Percentiles rank a stretch among this genome's conserved stretches.
phyloP scores from a whole-genome alignment of 352 stramenopile species.

The Phytopythium litorale region DNA sequence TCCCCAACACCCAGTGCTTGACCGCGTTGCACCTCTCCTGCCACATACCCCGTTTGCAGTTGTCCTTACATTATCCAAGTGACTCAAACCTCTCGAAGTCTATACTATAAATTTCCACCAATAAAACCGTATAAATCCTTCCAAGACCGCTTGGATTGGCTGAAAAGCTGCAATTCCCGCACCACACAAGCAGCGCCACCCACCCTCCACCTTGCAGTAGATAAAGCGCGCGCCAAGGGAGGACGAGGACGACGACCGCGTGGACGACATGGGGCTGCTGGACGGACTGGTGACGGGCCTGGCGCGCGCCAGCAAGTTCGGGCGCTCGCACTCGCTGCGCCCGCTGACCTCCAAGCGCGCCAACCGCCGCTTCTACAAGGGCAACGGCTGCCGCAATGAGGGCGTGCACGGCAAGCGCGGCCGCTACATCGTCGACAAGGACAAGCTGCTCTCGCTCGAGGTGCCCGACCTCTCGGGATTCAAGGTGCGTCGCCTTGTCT shows the following conservation, averaged over 20 bases:
- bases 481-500: conserved; percentile 39
- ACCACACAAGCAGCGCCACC: not conserved
- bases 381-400: conserved; percentile 92
- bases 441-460: conserved; percentile 91
- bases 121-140: not conserved
- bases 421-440: conserved; percentile 89
- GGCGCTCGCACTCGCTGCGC: conserved; percentile 73
- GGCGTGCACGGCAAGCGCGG: conserved; percentile 89
- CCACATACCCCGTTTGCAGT: not conserved
- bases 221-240: not conserved
- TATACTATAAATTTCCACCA: conserved; percentile 8
- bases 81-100: not conserved
- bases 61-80: not conserved
- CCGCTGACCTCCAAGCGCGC: conserved; percentile 92
- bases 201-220: not conserved
- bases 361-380: conserved; percentile 96
- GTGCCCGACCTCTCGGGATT: conserved; percentile 93
- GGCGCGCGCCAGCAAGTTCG: conserved; percentile 83
- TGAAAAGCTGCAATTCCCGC: conserved; percentile 5
- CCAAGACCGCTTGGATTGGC: conserved; percentile 6
- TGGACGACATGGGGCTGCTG: conserved; percentile 56
- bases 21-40: conserved; percentile 4
- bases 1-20: not conserved
- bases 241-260: conserved; percentile 2
- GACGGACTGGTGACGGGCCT: conserved; percentile 73